Evolutionary conservation across 148 eudicot genomes (phyloP).

Genomic region (Fallopia convolvulus): DNA sequence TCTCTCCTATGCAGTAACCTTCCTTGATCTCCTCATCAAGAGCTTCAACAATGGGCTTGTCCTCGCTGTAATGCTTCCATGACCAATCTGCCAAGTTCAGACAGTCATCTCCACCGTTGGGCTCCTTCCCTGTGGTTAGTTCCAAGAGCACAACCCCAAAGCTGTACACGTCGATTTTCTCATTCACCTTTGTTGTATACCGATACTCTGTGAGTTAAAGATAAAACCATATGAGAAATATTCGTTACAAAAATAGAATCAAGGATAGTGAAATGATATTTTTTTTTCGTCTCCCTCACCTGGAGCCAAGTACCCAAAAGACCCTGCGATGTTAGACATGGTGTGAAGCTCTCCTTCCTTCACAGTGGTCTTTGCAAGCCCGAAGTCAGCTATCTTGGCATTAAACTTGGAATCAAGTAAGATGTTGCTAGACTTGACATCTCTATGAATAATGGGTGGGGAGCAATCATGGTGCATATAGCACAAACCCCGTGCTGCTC

Average conservation of each 20-base stretch:
- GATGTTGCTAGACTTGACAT: slow-evolving; percentile 64
- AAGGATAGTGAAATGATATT: no score
- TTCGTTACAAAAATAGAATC: no score
- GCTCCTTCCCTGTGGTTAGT: no score
- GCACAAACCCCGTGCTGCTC: slow-evolving; percentile 60
- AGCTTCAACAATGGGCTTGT: no score
- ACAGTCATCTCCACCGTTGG: slow-evolving; percentile 15
- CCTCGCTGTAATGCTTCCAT: no score
- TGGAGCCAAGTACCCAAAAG: slow-evolving; percentile 63
- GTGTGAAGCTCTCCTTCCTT: slow-evolving; percentile 46
- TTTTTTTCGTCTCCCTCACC: no score
- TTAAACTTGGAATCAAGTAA: slow-evolving; percentile 22
- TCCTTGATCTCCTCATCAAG: no score
- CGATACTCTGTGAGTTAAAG: slow-evolving; percentile 37
- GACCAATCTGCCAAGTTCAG: no score
- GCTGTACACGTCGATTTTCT: slow-evolving; percentile 22
- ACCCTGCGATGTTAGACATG: slow-evolving; percentile 57
- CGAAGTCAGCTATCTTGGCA: slow-evolving; percentile 68
- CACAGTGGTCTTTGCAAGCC: slow-evolving; percentile 43
- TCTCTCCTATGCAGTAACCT: no score
- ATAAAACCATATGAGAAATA: no score
- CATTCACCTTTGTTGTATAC: slow-evolving; percentile 55
- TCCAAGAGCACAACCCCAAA: no score
- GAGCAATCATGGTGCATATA: slow-evolving; percentile 77
- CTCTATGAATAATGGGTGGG: slow-evolving; percentile 59